These are phyloP conservation scores for Martiniozyma abietophila DNA, from an alignment of 805 yeast species.

Conservation along the genomic window DNA sequence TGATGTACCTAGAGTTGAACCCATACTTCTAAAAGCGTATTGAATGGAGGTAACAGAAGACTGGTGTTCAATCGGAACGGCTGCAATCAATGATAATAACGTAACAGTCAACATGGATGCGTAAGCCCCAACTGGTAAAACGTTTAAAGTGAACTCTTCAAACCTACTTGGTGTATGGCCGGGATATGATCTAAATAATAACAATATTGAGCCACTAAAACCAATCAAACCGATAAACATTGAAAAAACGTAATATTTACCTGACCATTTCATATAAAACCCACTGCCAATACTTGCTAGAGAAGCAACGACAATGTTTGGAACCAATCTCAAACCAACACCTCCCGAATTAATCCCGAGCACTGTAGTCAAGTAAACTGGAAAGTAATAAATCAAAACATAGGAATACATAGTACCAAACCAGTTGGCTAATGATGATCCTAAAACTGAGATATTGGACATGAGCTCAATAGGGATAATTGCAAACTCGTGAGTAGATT, in stretches of 20 bases:
- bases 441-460: slow-evolving; percentile 48
- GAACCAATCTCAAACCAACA: slow-evolving; percentile 50
- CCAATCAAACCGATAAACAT: slow-evolving; percentile 34
- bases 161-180: slow-evolving; percentile 18
- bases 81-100: slow-evolving; percentile 57
- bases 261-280: slow-evolving; percentile 52
- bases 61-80: slow-evolving; percentile 59
- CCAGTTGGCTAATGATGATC: slow-evolving; percentile 58
- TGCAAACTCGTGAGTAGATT: slow-evolving; percentile 34
- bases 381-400: slow-evolving; percentile 45
- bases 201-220: slow-evolving; percentile 31
- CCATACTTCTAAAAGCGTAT: slow-evolving; percentile 57
- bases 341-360: slow-evolving; percentile 42
- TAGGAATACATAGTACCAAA: slow-evolving; percentile 42
- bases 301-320: slow-evolving; percentile 52
- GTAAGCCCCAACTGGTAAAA: slow-evolving; percentile 47
- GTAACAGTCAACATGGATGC: slow-evolving; percentile 57
- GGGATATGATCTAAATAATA: slow-evolving; percentile 19
- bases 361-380: slow-evolving; percentile 52
- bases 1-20: slow-evolving; percentile 58
- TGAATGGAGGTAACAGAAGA: slow-evolving; percentile 61
- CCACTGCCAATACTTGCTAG: slow-evolving; percentile 58
- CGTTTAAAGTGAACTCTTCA: slow-evolving; percentile 34
- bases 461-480: slow-evolving; percentile 52
- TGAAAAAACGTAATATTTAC: slow-evolving; percentile 44